These are phyloP conservation scores for Citrus trifoliata DNA, from an alignment of 345 rosid genomes.

Conservation along the genomic window DNA sequence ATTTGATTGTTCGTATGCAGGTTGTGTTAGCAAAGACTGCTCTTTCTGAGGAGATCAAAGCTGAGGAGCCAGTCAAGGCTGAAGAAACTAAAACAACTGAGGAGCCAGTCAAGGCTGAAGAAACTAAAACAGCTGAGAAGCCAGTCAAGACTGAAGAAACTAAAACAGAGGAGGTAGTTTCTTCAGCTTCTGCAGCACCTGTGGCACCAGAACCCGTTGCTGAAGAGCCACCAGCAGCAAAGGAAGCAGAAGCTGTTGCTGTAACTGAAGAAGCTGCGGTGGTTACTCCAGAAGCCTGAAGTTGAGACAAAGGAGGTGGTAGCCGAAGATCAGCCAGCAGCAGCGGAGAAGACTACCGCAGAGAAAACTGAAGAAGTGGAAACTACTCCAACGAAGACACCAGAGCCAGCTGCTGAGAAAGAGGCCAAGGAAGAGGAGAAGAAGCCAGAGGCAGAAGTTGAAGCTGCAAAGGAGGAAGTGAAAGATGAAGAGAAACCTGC, in stretches of 20 bases:
- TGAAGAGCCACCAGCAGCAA: neutral
- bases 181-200: constrained; percentile 3
- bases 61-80: constrained; percentile 26
- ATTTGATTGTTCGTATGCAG: constrained; percentile 19
- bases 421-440: constrained; percentile 27
- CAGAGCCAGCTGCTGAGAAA: neutral
- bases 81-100: constrained; percentile 9
- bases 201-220: constrained; percentile 8
- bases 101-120: constrained; percentile 5
- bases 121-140: constrained; percentile 23
- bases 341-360: neutral
- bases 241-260: constrained; percentile 15
- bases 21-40: constrained; percentile 48
- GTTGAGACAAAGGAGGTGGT: constrained; percentile 28
- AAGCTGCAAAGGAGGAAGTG: constrained; percentile 29
- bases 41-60: constrained; percentile 31
- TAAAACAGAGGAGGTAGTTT: constrained; percentile 20
- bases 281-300: constrained; percentile 20
- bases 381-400: neutral
- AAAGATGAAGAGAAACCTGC: constrained; percentile 23
- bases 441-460: constrained; percentile 9
- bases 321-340: constrained; percentile 26
- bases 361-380: constrained; percentile 27
- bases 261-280: constrained; percentile 18
- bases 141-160: constrained; percentile 4